A percentile compares a stretch with the other conserved stretches of the same genome.
Evolutionary conservation across 306 rosid genomes (phyloP).

Genomic region (Lathyrus tuberosus): DNA sequence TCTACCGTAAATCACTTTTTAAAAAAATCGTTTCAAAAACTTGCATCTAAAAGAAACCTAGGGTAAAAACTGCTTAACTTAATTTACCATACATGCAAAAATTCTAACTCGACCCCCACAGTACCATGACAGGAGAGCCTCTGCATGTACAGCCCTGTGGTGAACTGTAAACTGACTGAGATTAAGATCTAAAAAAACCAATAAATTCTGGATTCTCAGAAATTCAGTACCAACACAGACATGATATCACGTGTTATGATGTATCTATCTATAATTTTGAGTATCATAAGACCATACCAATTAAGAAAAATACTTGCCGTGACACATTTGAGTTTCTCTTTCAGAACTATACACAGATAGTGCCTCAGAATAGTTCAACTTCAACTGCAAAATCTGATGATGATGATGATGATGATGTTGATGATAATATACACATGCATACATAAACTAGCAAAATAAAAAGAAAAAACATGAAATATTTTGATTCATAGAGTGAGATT

Average conservation of each 20-base stretch:
- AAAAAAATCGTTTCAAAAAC: too few relatives aligned
- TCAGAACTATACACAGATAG: neutral
- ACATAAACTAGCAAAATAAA: neutral
- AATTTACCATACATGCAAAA: slow-evolving; percentile 10
- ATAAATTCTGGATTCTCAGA: neutral
- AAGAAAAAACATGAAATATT: neutral
- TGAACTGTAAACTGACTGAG: slow-evolving; percentile 6
- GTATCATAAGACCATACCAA: slow-evolving; percentile 12
- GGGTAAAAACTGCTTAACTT: neutral
- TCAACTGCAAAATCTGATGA: neutral
- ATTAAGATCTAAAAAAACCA: slow-evolving; percentile 5
- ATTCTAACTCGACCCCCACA: neutral
- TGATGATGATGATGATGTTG: neutral
- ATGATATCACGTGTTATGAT: slow-evolving; percentile 10
- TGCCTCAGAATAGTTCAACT: neutral
- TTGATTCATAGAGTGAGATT: neutral
- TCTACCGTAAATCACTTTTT: too few relatives aligned
- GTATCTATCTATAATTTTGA: neutral
- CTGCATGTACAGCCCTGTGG: neutral
- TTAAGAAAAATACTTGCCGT: neutral
- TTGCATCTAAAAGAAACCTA: neutral
- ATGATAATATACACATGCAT: neutral
- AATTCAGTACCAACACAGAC: neutral
- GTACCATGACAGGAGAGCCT: slow-evolving; percentile 9
- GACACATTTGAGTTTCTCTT: neutral